These are phyloP conservation scores for Caryopteris hybrid DNA, from an alignment of 305 asterid species.

Conservation along the genomic window DNA sequence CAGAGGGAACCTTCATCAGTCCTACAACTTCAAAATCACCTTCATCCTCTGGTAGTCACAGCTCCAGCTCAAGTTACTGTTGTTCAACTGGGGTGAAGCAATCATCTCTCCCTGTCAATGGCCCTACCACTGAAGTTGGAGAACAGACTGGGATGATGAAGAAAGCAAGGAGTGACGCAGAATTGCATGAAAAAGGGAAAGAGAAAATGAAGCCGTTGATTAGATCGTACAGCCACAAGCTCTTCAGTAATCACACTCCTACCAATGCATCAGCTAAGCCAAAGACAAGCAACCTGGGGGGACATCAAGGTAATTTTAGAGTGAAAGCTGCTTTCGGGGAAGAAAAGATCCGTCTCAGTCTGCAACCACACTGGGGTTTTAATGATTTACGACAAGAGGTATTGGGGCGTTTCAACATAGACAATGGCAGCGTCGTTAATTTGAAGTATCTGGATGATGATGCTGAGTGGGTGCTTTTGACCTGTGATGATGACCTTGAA, in stretches of 20 bases:
- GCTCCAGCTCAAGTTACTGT: conserved; percentile 56
- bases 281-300: conserved; percentile 26
- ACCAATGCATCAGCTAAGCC: conserved; percentile 40
- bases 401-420: conserved; percentile 55
- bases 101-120: conserved; percentile 25
- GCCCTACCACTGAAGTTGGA: conserved; percentile 25
- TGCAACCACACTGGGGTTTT: conserved; percentile 56
- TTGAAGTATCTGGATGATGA: conserved; percentile 79
- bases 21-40: conserved; percentile 37
- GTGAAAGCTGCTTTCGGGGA: conserved; percentile 67
- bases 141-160: conserved; percentile 33
- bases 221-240: conserved; percentile 51
- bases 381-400: conserved; percentile 46
- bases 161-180: conserved; percentile 45
- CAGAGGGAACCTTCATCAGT: conserved; percentile 38
- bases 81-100: conserved; percentile 53
- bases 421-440: conserved; percentile 34
- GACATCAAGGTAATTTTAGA: conserved; percentile 28
- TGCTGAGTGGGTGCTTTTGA: conserved; percentile 73
- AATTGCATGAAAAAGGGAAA: conserved; percentile 33
- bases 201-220: conserved; percentile 44
- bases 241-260: conserved; percentile 20
- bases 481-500: conserved; percentile 84
- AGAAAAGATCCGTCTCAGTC: conserved; percentile 63
- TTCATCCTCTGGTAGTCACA: conserved; percentile 64